Conservation (phyloP, 2,329 filamentous ascomycete genomes). For the Tolypocladium cylindrosporum region DNA sequence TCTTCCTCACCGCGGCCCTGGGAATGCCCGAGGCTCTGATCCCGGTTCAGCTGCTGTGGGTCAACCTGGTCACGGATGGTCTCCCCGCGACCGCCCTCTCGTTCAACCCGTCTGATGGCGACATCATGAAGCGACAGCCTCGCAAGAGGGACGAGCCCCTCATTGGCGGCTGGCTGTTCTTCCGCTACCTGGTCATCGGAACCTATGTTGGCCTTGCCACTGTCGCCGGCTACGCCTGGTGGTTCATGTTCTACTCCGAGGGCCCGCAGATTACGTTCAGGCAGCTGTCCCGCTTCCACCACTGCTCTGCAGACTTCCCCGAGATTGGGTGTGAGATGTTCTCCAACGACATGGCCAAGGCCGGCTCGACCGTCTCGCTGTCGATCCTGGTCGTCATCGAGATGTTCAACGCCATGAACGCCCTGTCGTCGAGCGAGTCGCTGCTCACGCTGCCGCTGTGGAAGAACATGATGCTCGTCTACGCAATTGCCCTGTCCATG, state of each 20-base stretch:
- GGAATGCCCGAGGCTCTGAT: slow-evolving; percentile 98
- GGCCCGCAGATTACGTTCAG: slow-evolving; percentile 88
- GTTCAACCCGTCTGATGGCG: slow-evolving; percentile 97
- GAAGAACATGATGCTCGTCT: slow-evolving; percentile 97
- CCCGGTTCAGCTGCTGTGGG: slow-evolving; percentile 95
- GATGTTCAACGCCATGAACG: slow-evolving; percentile 99
- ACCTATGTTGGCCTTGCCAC: slow-evolving; percentile 91
- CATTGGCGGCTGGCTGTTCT: slow-evolving; percentile 92
- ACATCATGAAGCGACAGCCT: slow-evolving; percentile 90
- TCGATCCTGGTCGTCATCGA: slow-evolving; percentile 93
- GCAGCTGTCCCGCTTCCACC: slow-evolving; percentile 88
- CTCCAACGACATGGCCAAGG: slow-evolving; percentile 71
- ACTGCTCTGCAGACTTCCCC: slow-evolving; percentile 75
- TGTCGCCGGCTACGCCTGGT: slow-evolving; percentile 98
- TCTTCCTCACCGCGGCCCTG: slow-evolving; percentile 91
- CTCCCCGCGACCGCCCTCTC: slow-evolving; percentile 91
- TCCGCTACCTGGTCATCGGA: slow-evolving; percentile 93
- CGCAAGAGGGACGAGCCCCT: slow-evolving; percentile 87
- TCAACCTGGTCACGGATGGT: slow-evolving; percentile 96
- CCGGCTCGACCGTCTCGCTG: slow-evolving; percentile 86
- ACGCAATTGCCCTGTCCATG: slow-evolving; percentile 90
- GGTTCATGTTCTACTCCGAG: slow-evolving; percentile 91
- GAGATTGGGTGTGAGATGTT: slow-evolving; percentile 93
- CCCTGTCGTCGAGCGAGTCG: slow-evolving; percentile 88
- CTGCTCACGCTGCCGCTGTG: slow-evolving; percentile 89